Base-by-base conservation (phyloP, 371 early-diverging fungal genomes). In the Zancudomyces culisetae region DNA sequence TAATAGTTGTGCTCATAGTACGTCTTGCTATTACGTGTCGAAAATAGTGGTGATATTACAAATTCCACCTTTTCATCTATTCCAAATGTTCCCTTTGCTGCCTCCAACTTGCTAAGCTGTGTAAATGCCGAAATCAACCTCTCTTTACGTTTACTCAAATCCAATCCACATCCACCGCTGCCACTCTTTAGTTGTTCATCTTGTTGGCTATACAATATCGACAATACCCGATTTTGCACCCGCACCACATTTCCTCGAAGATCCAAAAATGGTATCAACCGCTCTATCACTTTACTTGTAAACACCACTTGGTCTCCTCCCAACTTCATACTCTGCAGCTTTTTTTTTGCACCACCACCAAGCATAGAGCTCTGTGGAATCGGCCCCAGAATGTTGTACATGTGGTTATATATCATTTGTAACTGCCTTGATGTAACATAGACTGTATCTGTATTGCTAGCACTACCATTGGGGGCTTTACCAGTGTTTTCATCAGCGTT, bases 211-310 rank as follows among this genome's bases (percentile, higher is more conserved):
- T 48, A 19, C 2, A 57, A n/a, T 12, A 48, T 13, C 15, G 27
- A 19, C 35, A 43, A 12, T 24, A 55, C 20, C 27, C 23, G 47
- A 3, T 21, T 20, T 27, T 27, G 49, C 0, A 59, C 27, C 19
- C 24, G 35, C 28, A 23, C 15, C 29, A 13, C 39, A 19, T 64
- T 65, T 67, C 75, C 77, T 51, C 66, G 60, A 2, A 74, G 55
- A 51, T 80, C 69, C 8, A 48, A 48, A 55, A 85, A 80, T 41
- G 72, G 54, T 23, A 78, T 81, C 24, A 87, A 61, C 21, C 76
- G 72, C 57, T 82, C 83, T 30, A 79, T 50, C 0, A 75, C 72
- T 30, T 72, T 75, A 35, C 72, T 56, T 19, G 82, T 75, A 6
- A 84, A 50, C 46, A 76, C 70, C 20, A 71, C 71, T n/a, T 74